Conservation (phyloP, 345 rosid species). For the Combretum micranthum region DNA sequence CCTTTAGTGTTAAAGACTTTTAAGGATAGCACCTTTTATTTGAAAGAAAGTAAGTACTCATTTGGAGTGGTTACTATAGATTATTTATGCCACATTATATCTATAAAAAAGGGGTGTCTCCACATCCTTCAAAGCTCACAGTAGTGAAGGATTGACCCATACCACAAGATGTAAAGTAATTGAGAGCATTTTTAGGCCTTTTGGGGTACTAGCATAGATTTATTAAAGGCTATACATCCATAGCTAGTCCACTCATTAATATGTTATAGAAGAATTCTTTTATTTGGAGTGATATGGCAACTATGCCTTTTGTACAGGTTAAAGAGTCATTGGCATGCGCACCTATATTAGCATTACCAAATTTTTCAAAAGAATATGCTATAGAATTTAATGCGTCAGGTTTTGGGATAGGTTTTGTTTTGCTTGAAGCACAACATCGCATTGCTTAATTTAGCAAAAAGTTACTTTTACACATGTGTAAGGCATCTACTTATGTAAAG, state of each 20-base stretch:
- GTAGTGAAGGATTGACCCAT: background rate
- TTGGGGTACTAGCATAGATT: background rate
- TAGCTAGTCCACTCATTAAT: background rate
- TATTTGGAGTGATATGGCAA: background rate
- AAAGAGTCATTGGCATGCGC: background rate
- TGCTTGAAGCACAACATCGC: background rate
- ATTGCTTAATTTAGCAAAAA: background rate
- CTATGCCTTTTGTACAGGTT: background rate
- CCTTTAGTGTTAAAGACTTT: background rate
- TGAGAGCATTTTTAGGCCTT: slow-evolving; percentile 1
- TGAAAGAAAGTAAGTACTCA: background rate
- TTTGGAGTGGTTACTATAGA: background rate
- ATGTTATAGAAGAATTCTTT: background rate
- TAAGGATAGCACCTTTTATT: background rate
- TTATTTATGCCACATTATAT: slow-evolving; percentile 5
- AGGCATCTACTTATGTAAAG: background rate
- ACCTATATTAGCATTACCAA: background rate
- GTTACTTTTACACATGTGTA: background rate
- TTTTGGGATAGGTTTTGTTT: background rate
- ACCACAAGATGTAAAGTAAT: background rate
- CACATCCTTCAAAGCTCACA: background rate
- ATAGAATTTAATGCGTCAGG: background rate
- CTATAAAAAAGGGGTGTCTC: background rate
- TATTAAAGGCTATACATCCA: background rate
- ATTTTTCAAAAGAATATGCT: background rate